Evolutionary conservation across 495 filamentous ascomycete genomes (phyloP).

Genomic region (Penicillium longicatenatum): DNA sequence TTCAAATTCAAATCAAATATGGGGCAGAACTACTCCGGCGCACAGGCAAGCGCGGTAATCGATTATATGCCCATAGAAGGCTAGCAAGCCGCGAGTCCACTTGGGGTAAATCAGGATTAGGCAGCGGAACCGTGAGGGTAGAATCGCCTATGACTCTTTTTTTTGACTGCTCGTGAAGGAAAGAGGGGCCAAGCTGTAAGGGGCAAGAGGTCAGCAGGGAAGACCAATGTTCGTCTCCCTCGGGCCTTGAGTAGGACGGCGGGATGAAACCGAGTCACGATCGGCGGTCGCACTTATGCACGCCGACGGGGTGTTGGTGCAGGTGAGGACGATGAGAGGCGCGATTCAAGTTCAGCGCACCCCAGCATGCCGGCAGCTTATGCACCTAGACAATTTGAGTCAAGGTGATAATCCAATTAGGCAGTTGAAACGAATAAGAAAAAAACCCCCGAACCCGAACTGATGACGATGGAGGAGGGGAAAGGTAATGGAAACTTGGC

Average conservation of each 20-base stretch:
- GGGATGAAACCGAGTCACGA: constrained; percentile 27
- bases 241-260: constrained; percentile 1
- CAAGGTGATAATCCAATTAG: constrained; percentile 1
- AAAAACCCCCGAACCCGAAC: not conserved
- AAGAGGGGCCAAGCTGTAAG: constrained; percentile 20
- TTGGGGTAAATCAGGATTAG: constrained; percentile 14
- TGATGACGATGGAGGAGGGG: not conserved
- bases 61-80: constrained; percentile 15
- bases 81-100: constrained; percentile 3
- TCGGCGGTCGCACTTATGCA: constrained; percentile 47
- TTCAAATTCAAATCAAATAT: constrained; percentile 10
- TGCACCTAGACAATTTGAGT: constrained; percentile 5
- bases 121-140: constrained; percentile 15
- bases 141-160: constrained; percentile 16
- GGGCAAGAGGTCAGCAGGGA: constrained; percentile 14
- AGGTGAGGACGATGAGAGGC: constrained; percentile 19
- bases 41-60: constrained; percentile 28
- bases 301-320: constrained; percentile 31
- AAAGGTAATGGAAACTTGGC: constrained; percentile 1
- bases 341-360: constrained; percentile 22
- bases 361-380: constrained; percentile 24
- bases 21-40: constrained; percentile 7
- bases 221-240: not conserved
- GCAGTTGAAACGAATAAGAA: not conserved
- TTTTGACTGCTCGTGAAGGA: constrained; percentile 4